Base-by-base conservation (phyloP, 2,329 filamentous ascomycete genomes). In the Epichloe elymi region DNA sequence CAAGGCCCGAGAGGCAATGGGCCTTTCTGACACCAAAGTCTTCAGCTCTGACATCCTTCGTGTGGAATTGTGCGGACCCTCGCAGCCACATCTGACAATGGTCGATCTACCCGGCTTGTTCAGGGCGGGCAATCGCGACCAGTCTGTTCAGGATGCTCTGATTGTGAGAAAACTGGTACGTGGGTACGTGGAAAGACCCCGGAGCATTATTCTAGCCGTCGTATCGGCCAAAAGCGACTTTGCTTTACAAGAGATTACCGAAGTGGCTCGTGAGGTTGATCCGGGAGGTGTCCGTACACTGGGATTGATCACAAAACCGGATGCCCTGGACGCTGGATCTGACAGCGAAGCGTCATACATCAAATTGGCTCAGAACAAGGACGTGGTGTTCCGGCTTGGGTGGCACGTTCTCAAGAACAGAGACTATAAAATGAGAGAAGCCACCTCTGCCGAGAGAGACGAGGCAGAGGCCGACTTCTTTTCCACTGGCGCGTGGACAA, bases 191-290 rank as follows among this genome's bases (percentile, higher is more conserved):
- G 60, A 63, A 19, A 70, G 76, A 11, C 63, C 67, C 0, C 66
- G 78, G 5, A 83, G 73, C 56, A 79, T 85, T 51, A 79, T 83
- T 2, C 67, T 84, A 1, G 75, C 78, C 1, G 74, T 81, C 0
- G 67, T 82, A 2, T 75, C 73, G 0, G 76, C 76, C 2, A 74
- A 74, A 49, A 71, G 70, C 42, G 75, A 84, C 52, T 73, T 74
- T 55, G 75, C 76, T 6, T 74, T 80, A 26, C 80, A 86, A 57
- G 66, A 71, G 10, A 69, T 76, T 2, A 48, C 52, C 5, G 39
- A 57, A 35, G 30, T 57, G 0, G 46, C 46, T 3, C 49, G 50
- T 0, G 23, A 52, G 37, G 30, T 50, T 14, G 50, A 54, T 15
- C 52, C 52, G 2, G 17, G 40, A 14, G 63, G 68, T 1, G 26